A percentile compares a stretch with the other conserved stretches of the same genome.
Conservation (phyloP, 1,284 basidiomycete species). For the Leccinum pachyderme region DNA sequence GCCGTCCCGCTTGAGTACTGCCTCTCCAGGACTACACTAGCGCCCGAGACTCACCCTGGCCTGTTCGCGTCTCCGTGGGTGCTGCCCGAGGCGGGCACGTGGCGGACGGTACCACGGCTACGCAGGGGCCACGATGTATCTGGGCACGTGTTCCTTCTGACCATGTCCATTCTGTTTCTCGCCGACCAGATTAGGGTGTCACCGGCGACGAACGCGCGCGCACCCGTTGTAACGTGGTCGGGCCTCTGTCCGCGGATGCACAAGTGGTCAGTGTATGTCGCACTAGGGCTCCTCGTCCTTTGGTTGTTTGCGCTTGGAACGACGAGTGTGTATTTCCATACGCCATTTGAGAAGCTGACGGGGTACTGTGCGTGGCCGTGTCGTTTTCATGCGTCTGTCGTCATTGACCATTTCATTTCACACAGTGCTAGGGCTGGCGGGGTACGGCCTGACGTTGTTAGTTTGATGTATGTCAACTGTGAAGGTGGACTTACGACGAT, state of each 20-base stretch:
- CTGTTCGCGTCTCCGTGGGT: constrained; percentile 53
- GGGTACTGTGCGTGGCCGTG: constrained; percentile 67
- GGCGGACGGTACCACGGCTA: constrained; percentile 53
- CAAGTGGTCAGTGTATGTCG: constrained; percentile 43
- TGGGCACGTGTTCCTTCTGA: constrained; percentile 91
- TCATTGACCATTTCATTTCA: constrained; percentile 8
- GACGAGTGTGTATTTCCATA: constrained; percentile 91
- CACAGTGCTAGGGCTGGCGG: constrained; percentile 43
- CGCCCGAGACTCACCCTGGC: constrained; percentile 59
- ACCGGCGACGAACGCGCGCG: constrained; percentile 33
- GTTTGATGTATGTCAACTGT: constrained; percentile 5
- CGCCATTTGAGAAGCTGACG: constrained; percentile 81
- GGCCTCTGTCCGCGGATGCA: constrained; percentile 36
- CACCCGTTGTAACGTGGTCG: not conserved
- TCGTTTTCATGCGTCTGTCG: not conserved
- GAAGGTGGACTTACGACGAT: not conserved
- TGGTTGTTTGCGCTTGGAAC: constrained; percentile 79
- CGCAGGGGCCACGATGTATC: constrained; percentile 91
- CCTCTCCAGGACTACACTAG: constrained; percentile 48
- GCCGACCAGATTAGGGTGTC: constrained; percentile 61
- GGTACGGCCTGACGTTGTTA: constrained; percentile 39
- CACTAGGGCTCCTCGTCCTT: constrained; percentile 53
- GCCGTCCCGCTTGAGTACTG: constrained; percentile 63
- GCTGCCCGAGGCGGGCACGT: constrained; percentile 38
- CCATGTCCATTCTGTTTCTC: constrained; percentile 80